These are phyloP conservation scores for Lobosporangium transversale DNA, from an alignment of 192 early-diverging fungal genomes.

Conservation along the genomic window DNA sequence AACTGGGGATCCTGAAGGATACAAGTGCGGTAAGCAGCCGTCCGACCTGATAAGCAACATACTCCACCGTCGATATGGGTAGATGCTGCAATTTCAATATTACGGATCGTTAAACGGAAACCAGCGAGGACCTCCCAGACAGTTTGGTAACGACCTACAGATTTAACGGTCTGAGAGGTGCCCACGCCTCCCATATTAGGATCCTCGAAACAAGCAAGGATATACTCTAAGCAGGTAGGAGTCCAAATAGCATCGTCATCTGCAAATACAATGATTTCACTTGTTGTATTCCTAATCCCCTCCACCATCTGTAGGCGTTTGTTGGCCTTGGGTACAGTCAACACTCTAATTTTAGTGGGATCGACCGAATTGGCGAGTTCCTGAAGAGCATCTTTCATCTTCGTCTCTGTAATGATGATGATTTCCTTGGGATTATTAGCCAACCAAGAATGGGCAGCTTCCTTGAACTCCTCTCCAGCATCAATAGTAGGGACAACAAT, in stretches of 20 bases:
- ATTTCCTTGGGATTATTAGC: slow-evolving; percentile 72
- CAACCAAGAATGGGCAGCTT: slow-evolving; percentile 73
- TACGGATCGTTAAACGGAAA: slow-evolving; percentile 74
- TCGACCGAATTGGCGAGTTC: slow-evolving; percentile 67
- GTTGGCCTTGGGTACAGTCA: slow-evolving; percentile 68
- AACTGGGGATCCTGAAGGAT: slow-evolving; percentile 77
- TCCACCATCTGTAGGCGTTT: slow-evolving; percentile 78
- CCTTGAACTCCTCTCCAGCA: slow-evolving; percentile 77
- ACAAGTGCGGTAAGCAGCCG: slow-evolving; percentile 74
- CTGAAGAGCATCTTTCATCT: slow-evolving; percentile 63
- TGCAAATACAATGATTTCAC: slow-evolving; percentile 73
- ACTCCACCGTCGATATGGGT: slow-evolving; percentile 83
- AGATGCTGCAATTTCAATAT: slow-evolving; percentile 77
- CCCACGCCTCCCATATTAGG: slow-evolving; percentile 77
- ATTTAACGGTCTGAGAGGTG: slow-evolving; percentile 70
- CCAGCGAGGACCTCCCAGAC: slow-evolving; percentile 80
- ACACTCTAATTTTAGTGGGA: slow-evolving; percentile 62
- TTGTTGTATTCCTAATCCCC: slow-evolving; percentile 69
- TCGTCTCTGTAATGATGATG: slow-evolving; percentile 74
- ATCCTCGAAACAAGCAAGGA: slow-evolving; percentile 78
- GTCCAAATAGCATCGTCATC: slow-evolving; percentile 79
- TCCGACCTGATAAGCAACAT: slow-evolving; percentile 77
- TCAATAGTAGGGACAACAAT: slow-evolving; percentile 81
- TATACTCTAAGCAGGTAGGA: slow-evolving; percentile 66
- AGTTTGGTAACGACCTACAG: slow-evolving; percentile 67